Evolutionary conservation across 2,329 filamentous ascomycete genomes (phyloP).

Genomic region (Mollisia scopiformis): DNA sequence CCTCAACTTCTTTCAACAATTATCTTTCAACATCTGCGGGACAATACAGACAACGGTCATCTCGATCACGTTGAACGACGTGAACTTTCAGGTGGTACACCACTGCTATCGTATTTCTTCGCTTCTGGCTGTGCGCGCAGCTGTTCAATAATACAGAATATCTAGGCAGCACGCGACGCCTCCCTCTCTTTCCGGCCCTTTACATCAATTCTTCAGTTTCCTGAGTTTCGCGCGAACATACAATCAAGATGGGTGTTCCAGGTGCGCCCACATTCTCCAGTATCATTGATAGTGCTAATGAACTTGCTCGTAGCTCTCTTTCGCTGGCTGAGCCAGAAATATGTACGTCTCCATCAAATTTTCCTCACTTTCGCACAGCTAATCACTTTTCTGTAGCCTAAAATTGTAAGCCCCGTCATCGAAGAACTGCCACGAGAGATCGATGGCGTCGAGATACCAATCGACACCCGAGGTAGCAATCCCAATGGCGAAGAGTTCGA

Average conservation of each 20-base stretch:
- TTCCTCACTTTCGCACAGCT: slow-evolving; percentile 56
- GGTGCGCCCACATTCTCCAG: slow-evolving; percentile 19
- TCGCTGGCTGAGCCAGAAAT: slow-evolving; percentile 95
- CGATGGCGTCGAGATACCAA: slow-evolving; percentile 81
- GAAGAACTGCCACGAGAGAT: slow-evolving; percentile 83
- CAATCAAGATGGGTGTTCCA: slow-evolving; percentile 36
- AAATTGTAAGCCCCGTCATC: slow-evolving; percentile 79
- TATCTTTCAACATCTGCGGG: not conserved
- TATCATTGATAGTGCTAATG: slow-evolving; percentile 10
- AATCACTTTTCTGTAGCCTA: slow-evolving; percentile 89
- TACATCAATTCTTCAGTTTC: not conserved
- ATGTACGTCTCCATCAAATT: slow-evolving; percentile 59
- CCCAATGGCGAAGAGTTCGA: slow-evolving; percentile 98
- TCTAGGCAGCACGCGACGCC: not conserved
- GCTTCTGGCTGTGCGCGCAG: not conserved
- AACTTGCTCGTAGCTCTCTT: slow-evolving; percentile 50
- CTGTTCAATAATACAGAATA: not conserved
- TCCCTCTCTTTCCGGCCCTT: not conserved
- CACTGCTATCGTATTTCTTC: not conserved
- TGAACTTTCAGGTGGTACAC: not conserved
- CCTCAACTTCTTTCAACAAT: not conserved
- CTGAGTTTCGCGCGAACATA: not conserved
- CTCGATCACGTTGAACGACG: not conserved
- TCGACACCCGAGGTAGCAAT: slow-evolving; percentile 83
- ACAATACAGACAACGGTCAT: not conserved